Conservation (phyloP, 805 yeast species). For the Cyberlindnera xylosilytica region DNA sequence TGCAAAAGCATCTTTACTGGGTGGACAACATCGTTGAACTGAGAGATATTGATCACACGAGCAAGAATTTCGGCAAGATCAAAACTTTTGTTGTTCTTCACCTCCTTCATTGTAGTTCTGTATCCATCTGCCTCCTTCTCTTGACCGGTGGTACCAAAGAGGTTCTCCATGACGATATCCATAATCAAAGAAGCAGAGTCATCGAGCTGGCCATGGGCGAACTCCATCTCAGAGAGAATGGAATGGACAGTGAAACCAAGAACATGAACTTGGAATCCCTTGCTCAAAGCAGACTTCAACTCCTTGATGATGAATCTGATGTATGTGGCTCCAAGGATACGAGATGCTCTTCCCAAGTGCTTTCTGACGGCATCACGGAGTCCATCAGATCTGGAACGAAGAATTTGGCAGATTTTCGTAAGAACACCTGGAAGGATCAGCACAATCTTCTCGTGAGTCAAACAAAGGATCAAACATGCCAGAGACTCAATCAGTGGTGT, state of each 20-base stretch:
- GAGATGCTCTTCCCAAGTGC: conserved; percentile 62
- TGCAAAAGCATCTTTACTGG: conserved; percentile 66
- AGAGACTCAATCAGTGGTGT: conserved; percentile 81
- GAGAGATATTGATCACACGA: conserved; percentile 52
- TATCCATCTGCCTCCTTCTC: conserved; percentile 96
- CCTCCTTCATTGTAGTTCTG: conserved; percentile 81
- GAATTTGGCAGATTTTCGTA: conserved; percentile 83
- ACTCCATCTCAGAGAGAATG: conserved; percentile 52
- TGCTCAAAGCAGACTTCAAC: conserved; percentile 67
- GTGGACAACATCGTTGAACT: conserved; percentile 53
- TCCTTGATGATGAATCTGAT: conserved; percentile 75
- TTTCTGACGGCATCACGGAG: conserved; percentile 84
- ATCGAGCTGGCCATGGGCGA: conserved; percentile 74
- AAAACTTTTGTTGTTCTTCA: conserved; percentile 81
- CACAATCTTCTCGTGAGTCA: conserved; percentile 53
- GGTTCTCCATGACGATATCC: conserved; percentile 83
- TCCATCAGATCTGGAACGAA: conserved; percentile 82
- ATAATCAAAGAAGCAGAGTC: conserved; percentile 57
- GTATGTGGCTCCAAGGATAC: conserved; percentile 68
- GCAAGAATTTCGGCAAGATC: conserved; percentile 84
- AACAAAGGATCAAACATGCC: conserved; percentile 59
- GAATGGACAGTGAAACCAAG: conserved; percentile 84
- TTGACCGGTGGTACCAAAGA: conserved; percentile 86
- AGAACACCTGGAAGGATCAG: conserved; percentile 74
- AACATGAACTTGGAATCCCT: conserved; percentile 94